These are phyloP conservation scores for Barnettozyma populi DNA, from an alignment of 805 yeast genomes.

Conservation along the genomic window DNA sequence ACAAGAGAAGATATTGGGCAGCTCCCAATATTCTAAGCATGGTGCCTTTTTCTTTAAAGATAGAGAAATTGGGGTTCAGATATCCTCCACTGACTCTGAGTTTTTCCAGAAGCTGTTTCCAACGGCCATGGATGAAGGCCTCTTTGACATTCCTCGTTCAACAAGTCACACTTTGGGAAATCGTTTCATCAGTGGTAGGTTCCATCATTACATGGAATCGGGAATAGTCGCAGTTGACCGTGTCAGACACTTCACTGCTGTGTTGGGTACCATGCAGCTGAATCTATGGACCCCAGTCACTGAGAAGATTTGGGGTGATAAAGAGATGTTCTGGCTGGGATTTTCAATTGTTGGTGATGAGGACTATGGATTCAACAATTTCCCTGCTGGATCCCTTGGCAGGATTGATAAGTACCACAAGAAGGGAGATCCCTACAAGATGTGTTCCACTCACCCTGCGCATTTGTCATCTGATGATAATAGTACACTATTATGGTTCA, in stretches of 20 bases:
- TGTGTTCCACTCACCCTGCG: conserved; percentile 38
- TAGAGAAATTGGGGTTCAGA: conserved; percentile 32
- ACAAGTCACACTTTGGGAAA: conserved; percentile 32
- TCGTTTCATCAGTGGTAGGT: conserved; percentile 34
- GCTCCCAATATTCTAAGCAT: conserved; percentile 27
- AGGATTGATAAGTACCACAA: conserved; percentile 15
- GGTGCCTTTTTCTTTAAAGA: conserved; percentile 43
- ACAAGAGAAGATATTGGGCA: conserved; percentile 29
- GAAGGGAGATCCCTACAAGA: conserved; percentile 37
- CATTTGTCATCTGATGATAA: conserved; percentile 45
- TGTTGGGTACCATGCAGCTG: conserved; percentile 36
- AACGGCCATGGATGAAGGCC: conserved; percentile 29
- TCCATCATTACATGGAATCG: conserved; percentile 39
- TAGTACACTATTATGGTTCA: conserved; percentile 48
- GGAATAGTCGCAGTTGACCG: conserved; percentile 44
- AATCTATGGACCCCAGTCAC: conserved; percentile 36
- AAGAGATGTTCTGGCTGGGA: conserved; percentile 63
- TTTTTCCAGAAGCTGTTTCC: conserved; percentile 44
- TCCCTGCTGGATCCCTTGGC: conserved; percentile 55
- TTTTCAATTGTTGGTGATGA: conserved; percentile 51
- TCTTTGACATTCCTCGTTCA: conserved; percentile 31
- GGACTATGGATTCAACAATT: conserved; percentile 42
- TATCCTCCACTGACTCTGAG: conserved; percentile 21
- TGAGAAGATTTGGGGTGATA: conserved; percentile 58
- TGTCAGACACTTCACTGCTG: conserved; percentile 41